Evolutionary conservation across 208 protist species (phyloP), one percentile per base, ranked within the genome.

Genomic region (Trypanosoma scelopori): DNA sequence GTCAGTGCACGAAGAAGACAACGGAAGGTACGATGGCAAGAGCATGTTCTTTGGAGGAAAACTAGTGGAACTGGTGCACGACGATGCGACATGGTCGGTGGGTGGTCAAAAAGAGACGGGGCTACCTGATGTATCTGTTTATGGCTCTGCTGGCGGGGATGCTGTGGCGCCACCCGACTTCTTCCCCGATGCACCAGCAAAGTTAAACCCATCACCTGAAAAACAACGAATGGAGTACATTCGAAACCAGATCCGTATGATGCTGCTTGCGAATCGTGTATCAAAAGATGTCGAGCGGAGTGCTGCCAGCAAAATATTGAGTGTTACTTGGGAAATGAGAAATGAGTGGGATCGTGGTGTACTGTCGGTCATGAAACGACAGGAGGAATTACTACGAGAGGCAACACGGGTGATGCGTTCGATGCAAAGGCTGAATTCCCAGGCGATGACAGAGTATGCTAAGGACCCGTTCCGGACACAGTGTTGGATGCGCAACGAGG

Each of bases 401-500:
- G 68, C 77, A 23, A 77, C 72, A 16, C 52, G 30, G 51, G 61
- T 87, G 55, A 58, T 80, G 46, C 41, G 62, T 18, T 59, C 43
- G 12, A 48, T 89, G 22, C 64, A 73, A 42, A 45, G 48, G 46
- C 53, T 85, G 52, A 59, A 89, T 32, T 75, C 70, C 47, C 28
- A 64, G 53, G 71, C 73, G 11, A 76, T 89, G n/a, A 51, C 65
- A 13, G 51, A 71, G n/a, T 55, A 74, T 20, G 79, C 74, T 13
- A 55, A 50, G 23, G 59, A 87, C 60, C 82, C 81, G 5, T 60
- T 68, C n/a, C 49, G 71, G 51, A 69, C 51, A 41, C 68, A 87
- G 60, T 63, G 51, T 32, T 76, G 76, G 43, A 82, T 76, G 18
- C 82, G 85, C 18, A 72, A 84, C 56, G 71, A 73, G 11, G 32